Evolutionary conservation across 805 yeast genomes (phyloP).

Genomic region (Saturnispora halmiae): DNA sequence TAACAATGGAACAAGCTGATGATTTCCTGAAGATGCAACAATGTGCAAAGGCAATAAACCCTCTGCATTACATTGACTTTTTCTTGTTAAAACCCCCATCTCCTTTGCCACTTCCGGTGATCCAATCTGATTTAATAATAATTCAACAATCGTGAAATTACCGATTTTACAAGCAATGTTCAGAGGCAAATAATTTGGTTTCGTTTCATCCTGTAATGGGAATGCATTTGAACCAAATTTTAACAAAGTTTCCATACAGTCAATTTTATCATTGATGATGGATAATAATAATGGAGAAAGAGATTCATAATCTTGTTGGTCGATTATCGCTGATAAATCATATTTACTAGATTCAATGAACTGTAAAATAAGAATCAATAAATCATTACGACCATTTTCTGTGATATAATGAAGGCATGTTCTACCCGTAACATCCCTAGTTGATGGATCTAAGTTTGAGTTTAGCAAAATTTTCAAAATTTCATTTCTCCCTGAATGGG

Average conservation of each 20-base stretch:
- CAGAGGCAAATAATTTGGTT: conserved; percentile 63
- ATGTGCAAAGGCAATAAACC: conserved; percentile 85
- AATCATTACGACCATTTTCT: conserved; percentile 41
- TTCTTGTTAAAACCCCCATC: conserved; percentile 27
- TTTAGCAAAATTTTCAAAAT: conserved; percentile 23
- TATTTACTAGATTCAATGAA: conserved; percentile 5
- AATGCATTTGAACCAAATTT: conserved; percentile 42
- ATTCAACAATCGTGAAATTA: conserved; percentile 56
- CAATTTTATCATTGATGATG: conserved; percentile 56
- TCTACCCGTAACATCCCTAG: conserved; percentile 62
- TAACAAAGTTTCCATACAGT: conserved; percentile 42
- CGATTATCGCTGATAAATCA: conserved; percentile 28
- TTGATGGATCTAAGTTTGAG: conserved; percentile 22
- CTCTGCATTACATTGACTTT: conserved; percentile 68
- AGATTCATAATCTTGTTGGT: conserved; percentile 58
- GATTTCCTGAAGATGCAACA: conserved; percentile 76
- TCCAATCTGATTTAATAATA: conserved; percentile 38
- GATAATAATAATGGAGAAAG: conserved; percentile 79
- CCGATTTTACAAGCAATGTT: conserved; percentile 87
- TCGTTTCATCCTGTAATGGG: conserved; percentile 38
- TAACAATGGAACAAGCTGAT: conserved; percentile 56
- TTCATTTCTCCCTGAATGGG: conserved; percentile 21
- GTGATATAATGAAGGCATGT: conserved; percentile 86
- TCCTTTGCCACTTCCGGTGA: conserved; percentile 24
- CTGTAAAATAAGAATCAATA: conserved; percentile 29